Conservation (phyloP, 2,329 filamentous ascomycete species). For the Nakataea oryzae region DNA sequence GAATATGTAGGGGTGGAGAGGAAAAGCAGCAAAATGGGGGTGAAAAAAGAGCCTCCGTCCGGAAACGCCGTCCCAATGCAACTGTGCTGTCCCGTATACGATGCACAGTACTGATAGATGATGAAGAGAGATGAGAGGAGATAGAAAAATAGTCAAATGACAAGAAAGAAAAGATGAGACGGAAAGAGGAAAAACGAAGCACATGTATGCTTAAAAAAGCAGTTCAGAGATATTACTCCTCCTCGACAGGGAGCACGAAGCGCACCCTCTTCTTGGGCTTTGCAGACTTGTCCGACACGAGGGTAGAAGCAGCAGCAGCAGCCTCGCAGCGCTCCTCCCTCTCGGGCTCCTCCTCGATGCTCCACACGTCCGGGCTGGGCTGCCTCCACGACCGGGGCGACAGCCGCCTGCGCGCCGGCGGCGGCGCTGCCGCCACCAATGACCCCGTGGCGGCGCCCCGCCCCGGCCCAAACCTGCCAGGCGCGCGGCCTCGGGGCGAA, state of each 20-base stretch:
- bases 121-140: not conserved
- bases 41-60: not conserved
- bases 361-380: slow-evolving; percentile 49
- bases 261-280: slow-evolving; percentile 47
- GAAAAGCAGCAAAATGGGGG: too few species aligned
- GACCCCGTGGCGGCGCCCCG: slow-evolving; percentile 14
- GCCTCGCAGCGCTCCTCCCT: slow-evolving; percentile 24
- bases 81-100: not conserved
- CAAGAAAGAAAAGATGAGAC: not conserved
- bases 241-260: slow-evolving; percentile 37
- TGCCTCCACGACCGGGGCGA: slow-evolving; percentile 42
- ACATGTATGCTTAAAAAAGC: not conserved
- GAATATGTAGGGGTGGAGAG: not conserved
- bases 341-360: slow-evolving; percentile 49
- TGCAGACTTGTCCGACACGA: slow-evolving; percentile 11
- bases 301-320: slow-evolving; percentile 17
- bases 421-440: slow-evolving; percentile 18
- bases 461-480: not conserved
- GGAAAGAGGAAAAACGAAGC: slow-evolving; percentile 1
- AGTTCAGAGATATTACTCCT: slow-evolving; percentile 10
- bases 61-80: not conserved
- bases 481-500: not conserved
- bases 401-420: slow-evolving; percentile 13
- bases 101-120: not conserved
- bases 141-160: not conserved